A percentile compares a stretch with the other conserved stretches of the same genome.
Conservation (phyloP, 2,329 filamentous ascomycete genomes). For the Aspergillus quadrilineatus region DNA sequence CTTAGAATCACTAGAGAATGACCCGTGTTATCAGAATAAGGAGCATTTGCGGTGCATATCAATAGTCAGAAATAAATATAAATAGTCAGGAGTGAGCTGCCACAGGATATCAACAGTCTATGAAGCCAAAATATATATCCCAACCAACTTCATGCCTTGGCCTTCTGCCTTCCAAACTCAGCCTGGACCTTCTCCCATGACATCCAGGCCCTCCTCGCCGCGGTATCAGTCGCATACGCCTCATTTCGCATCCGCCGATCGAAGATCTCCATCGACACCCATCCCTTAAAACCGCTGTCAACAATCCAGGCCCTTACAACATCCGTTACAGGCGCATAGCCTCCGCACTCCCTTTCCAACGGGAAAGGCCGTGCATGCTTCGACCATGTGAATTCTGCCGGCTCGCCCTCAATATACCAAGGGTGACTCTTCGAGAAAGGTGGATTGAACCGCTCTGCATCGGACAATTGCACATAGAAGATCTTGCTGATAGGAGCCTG, state of each 20-base stretch:
- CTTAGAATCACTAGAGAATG: no score
- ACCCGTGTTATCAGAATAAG: no score
- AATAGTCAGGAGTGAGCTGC: no score
- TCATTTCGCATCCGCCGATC: constrained; percentile 29
- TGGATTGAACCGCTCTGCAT: constrained; percentile 35
- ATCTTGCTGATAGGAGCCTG: constrained; percentile 30
- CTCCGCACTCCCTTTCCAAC: constrained; percentile 27
- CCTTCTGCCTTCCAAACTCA: background rate
- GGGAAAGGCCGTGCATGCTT: constrained; percentile 35
- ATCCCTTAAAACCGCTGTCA: constrained; percentile 30
- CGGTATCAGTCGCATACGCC: constrained; percentile 14
- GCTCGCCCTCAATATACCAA: constrained; percentile 31
- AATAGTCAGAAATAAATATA: no score
- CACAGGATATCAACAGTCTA: background rate
- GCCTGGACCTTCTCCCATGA: constrained; percentile 23
- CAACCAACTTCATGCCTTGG: background rate
- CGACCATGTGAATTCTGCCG: constrained; percentile 31
- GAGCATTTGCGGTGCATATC: no score
- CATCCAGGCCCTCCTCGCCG: constrained; percentile 21
- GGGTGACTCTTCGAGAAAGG: constrained; percentile 31
- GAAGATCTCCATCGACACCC: constrained; percentile 37
- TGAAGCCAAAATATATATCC: background rate
- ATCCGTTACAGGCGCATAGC: constrained; percentile 30
- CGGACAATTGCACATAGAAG: constrained; percentile 39
- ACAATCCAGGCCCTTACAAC: constrained; percentile 30